phyloP scores from a whole-genome alignment of 2,329 filamentous ascomycete genomes.

The Diplodia sapinea region DNA sequence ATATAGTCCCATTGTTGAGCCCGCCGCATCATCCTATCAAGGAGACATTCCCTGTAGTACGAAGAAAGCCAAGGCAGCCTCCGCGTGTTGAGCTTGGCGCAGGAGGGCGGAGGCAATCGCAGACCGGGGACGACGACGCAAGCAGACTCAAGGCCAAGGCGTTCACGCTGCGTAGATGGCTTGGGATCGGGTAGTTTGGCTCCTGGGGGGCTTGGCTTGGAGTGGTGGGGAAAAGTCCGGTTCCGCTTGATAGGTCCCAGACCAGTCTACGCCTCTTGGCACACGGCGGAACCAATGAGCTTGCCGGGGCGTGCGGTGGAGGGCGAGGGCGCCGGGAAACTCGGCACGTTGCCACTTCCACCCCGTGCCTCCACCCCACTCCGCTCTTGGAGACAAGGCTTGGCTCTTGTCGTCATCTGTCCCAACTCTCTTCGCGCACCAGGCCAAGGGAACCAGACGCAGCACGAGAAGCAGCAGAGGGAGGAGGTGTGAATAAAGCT shows the following conservation, averaged over 20 bases:
- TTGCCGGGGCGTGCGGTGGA: neutral
- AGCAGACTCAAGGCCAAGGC: slow-evolving; percentile 6
- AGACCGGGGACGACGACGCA: neutral
- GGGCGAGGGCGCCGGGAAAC: slow-evolving; percentile 15
- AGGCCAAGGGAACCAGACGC: slow-evolving; percentile 4
- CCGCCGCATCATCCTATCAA: slow-evolving; percentile 12
- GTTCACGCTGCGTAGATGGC: slow-evolving; percentile 9
- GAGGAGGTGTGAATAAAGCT: neutral
- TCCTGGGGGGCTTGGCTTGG: slow-evolving; percentile 15
- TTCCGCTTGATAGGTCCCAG: slow-evolving; percentile 5
- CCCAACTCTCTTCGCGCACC: neutral
- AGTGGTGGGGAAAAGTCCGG: slow-evolving; percentile 16
- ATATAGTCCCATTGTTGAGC: slow-evolving; percentile 18
- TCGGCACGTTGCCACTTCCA: slow-evolving; percentile 23
- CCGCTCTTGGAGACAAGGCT: slow-evolving; percentile 18
- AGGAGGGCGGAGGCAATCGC: slow-evolving; percentile 1
- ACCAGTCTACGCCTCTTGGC: slow-evolving; percentile 17
- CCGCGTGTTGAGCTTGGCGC: slow-evolving; percentile 21
- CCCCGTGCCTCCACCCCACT: slow-evolving; percentile 22
- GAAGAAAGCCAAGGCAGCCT: slow-evolving; percentile 29
- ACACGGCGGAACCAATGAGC: slow-evolving; percentile 15
- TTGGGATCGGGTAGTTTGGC: slow-evolving; percentile 21
- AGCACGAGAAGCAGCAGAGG: neutral
- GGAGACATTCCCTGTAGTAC: slow-evolving; percentile 24
- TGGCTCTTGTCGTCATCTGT: slow-evolving; percentile 18